Evolutionary conservation across 805 yeast species (phyloP), one percentile per base, ranked within the genome.

Genomic region (Metschnikowia arizonensis): DNA sequence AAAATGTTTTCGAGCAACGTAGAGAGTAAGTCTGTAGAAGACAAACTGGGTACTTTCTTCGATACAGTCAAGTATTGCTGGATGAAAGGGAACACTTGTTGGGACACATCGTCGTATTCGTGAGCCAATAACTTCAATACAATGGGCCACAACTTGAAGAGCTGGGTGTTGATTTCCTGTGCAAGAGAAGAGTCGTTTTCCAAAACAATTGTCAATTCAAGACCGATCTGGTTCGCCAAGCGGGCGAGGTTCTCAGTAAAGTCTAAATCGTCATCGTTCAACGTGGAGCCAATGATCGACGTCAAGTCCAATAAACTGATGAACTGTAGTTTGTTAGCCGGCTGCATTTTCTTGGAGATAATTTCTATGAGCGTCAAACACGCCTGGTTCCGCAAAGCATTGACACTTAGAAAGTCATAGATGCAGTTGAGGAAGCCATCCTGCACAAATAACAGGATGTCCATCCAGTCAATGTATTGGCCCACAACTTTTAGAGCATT

Each of bases 381-480:
- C 25, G 95, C 83, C 24, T 80, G 72, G 42, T 77, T 69, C 47
- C 83, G 77, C 42, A 79, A 77, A 18, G 63, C 65, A 4, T 64
- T 63, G 47, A 62, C 65, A 44, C 72, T 73, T 50, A 88, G 70
- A 57, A 76, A 82, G 47, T 74, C 77, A 57, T 80, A 83, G 38
- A 88, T 74, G 30, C 77, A 59, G 23, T 72, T 64, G 55, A 87
- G 68, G 53, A 78, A 82, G 18, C 77, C 77, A 28, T 77, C 73
- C 40, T 79, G 79, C 25, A 89, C 74, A 44, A 91, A 79, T 54
- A 88, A 70, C 44, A 82, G 72, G 49, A 90, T 82, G 61, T 88
- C 95, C 62, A 90, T 88, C 99, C 99, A 93, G 19, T 90, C 82
- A 19, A 89, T 85, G 76, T 85, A 93, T 10, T 81, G 80, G 9